Evolutionary conservation across 2,329 filamentous ascomycete species (phyloP).

Genomic region (Basipetospora chlamydospora): DNA sequence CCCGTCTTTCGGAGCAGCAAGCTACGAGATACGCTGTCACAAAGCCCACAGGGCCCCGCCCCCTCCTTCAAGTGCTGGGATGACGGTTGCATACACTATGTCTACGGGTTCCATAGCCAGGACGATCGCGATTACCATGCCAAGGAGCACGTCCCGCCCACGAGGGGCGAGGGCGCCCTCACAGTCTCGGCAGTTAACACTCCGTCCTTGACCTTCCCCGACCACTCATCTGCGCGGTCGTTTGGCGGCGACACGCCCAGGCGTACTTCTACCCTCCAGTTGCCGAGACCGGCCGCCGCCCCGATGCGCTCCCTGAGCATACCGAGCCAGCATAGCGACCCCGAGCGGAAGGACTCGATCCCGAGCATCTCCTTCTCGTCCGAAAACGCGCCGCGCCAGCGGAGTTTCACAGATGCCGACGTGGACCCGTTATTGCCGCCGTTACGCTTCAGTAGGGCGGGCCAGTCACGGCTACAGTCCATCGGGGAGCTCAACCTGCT

Average conservation of each 20-base stretch:
- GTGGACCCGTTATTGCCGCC: constrained; percentile 38
- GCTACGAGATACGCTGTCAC: constrained; percentile 3
- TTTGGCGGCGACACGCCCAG: constrained; percentile 10
- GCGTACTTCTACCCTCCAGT: constrained; percentile 20
- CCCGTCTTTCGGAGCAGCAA: constrained; percentile 27
- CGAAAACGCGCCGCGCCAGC: constrained; percentile 20
- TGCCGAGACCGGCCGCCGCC: constrained; percentile 14
- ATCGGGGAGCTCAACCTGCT: constrained; percentile 40
- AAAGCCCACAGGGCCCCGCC: constrained; percentile 12
- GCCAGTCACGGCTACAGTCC: constrained; percentile 38
- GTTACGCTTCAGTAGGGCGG: constrained; percentile 36
- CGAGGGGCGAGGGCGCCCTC: constrained; percentile 27
- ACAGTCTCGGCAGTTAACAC: constrained; percentile 22
- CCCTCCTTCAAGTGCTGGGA: constrained; percentile 38
- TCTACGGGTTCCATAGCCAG: constrained; percentile 38
- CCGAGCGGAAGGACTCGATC: constrained; percentile 20
- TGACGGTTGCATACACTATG: constrained; percentile 40
- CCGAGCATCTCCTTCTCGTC: constrained; percentile 24
- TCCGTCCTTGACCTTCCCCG: constrained; percentile 9
- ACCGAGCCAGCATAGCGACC: constrained; percentile 20
- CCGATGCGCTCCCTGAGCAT: constrained; percentile 21
- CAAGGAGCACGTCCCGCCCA: constrained; percentile 23
- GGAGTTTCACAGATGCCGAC: constrained; percentile 30
- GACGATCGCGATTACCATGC: constrained; percentile 37
- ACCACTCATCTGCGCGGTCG: constrained; percentile 14